phyloP scores from a whole-genome alignment of 352 stramenopile genomes.

The Phytophthora megakarya region DNA sequence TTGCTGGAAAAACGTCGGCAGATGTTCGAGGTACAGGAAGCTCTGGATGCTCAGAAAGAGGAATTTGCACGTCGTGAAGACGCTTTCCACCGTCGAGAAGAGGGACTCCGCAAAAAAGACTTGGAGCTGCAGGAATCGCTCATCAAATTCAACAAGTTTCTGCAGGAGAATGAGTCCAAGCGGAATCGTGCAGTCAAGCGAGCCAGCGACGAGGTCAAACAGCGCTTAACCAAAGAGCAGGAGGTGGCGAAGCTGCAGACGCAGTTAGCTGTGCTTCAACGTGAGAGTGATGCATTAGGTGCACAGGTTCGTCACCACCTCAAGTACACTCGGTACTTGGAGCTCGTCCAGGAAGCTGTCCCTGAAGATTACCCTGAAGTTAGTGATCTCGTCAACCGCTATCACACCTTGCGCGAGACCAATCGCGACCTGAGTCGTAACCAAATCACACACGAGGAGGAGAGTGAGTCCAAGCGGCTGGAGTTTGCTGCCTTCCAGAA shows the following conservation, averaged over 20 bases:
- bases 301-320: slow-evolving; percentile 77
- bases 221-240: slow-evolving; percentile 89
- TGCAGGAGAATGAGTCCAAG: slow-evolving; percentile 95
- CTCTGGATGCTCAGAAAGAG: slow-evolving; percentile 94
- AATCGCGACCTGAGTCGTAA: slow-evolving; percentile 84
- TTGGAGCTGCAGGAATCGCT: slow-evolving; percentile 94
- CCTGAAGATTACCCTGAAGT: slow-evolving; percentile 94
- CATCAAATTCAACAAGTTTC: slow-evolving; percentile 97
- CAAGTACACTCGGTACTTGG: slow-evolving; percentile 90
- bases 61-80: slow-evolving; percentile 92
- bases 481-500: slow-evolving; percentile 89
- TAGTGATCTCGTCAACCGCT: slow-evolving; percentile 91
- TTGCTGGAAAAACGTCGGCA: slow-evolving; percentile 94
- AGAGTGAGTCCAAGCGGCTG: slow-evolving; percentile 85
- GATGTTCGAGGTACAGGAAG: slow-evolving; percentile 96
- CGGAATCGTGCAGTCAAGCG: slow-evolving; percentile 92
- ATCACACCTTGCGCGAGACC: slow-evolving; percentile 91
- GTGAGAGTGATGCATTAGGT: slow-evolving; percentile 70
- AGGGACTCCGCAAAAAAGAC: slow-evolving; percentile 93
- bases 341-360: slow-evolving; percentile 89
- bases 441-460: slow-evolving; percentile 80
- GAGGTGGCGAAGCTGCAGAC: slow-evolving; percentile 77
- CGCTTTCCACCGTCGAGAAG: slow-evolving; percentile 92
- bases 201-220: slow-evolving; percentile 92
- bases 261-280: slow-evolving; percentile 65